Evolutionary conservation across 305 asterid species (phyloP), one percentile per base, ranked within the genome.

Genomic region (Coffea humblotiana): DNA sequence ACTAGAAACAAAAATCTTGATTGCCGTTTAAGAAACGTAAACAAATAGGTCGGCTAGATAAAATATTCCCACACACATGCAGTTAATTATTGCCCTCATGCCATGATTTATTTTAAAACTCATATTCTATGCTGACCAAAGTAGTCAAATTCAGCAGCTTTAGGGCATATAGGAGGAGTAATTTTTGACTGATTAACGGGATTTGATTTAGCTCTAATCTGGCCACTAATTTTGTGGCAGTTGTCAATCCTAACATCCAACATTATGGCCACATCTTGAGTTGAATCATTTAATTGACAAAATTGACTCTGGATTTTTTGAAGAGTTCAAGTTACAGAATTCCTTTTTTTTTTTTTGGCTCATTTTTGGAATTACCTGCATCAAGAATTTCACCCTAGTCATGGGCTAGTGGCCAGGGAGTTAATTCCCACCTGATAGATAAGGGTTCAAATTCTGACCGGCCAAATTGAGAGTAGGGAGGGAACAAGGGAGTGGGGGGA

Each of bases 1-100:
- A 9, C 47, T 37, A 37, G 43, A 4, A 37, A 37, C 43, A 4
- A 37, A 37, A 37, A 15, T 64, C 32, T 48, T 69, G 52, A 73
- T 47, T 72, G 40, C 40, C 77, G 72, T 79, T 25, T 14, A 71
- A 78, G 77, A 56, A 71, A 71, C 69, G 81, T 6, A 54, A 56
- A 54, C n/a, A 37, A 37, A 1, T 9, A 16, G 15, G 27, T 21
- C 16, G 43, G 35, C 7, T 4, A 15, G 72, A 35, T 67, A 35
- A 35, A 68, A 18, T 73, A 52, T 73, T 60, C 2, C 14, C 29
- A 8, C 27, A 18, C 37, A 25, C 68, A 11, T 63, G 16, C 68
- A 25, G 15, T n/a, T n/a, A n/a, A 63, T 63, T 63, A 63, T 10
- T n/a, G 32, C 14, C 29, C 13, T 12, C 32, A 4, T 54, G n/a